Base-by-base conservation (phyloP, 2,329 filamentous ascomycete species). In the Verticillium zaregamsianum region DNA sequence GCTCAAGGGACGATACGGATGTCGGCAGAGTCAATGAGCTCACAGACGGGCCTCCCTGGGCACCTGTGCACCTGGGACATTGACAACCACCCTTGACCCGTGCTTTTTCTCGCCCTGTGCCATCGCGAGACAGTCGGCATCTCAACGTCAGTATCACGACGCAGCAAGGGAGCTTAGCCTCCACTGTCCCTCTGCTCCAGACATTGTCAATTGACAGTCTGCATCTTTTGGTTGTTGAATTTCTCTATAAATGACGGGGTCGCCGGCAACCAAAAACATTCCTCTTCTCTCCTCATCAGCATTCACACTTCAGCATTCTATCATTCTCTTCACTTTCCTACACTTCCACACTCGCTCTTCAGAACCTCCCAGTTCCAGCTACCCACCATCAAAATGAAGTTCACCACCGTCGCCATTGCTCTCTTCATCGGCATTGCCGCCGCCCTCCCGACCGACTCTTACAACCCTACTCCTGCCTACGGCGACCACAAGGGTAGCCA, bases 361-460 rank as follows among this genome's bases (percentile, higher is more conserved):
- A 57, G n/a, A 31, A 58, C 23, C 31, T 31, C 20, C 39, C 14
- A 40, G 23, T 23, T 57, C 37, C 37, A n/a, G 17, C 28, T 17
- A 15, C 17, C 32, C 17, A 49, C 57, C 35, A 49, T 58, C 57
- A 58, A 40, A 58, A 58, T 58, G 57, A 58, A 58, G 57, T 58
- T 58, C 57, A 32, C 57, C 57, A 45, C 57, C 14, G 37, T 58
- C 37, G 20, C 45, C 57, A 31, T 58, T 25, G 25, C 57, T 31
- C 15, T 58, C 57, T 49, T 58, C 57, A 31, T 40, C 37, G 57
- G 37, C 57, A 9, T 40, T 45, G 57, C 57, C 39, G 20, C 45
- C 25, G 57, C 57, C 25, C 37, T 32, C 37, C 57, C 57, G 25
- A 31, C 40, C 28, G 40, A 58, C 57, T 28, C 25, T 7, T 31